Conservation (phyloP, 2,329 filamentous ascomycete genomes). For the Apiospora sp. region DNA sequence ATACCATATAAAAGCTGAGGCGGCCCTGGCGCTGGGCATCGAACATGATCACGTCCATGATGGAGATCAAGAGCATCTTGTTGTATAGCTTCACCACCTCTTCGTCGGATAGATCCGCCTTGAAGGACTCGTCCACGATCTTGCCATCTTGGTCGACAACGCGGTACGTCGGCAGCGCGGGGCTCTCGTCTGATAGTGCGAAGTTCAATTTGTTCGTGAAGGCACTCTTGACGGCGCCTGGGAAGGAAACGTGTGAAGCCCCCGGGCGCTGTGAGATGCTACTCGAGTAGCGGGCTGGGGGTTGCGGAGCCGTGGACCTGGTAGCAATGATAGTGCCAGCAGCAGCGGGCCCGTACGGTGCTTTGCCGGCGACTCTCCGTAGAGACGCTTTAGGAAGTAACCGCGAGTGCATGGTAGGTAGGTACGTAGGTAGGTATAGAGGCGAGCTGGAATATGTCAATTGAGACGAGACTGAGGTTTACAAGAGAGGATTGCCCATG, state of each 20-base stretch:
- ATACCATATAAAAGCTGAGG: conserved; percentile 97
- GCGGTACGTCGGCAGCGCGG: conserved; percentile 88
- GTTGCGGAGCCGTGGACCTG: conserved; percentile 21
- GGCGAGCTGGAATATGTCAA: background rate
- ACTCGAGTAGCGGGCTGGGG: conserved; percentile 44
- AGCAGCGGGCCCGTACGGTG: conserved; percentile 20
- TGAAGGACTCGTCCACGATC: conserved; percentile 77
- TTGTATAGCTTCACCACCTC: conserved; percentile 67
- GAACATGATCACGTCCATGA: conserved; percentile 98
- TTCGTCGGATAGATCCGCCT: conserved; percentile 73
- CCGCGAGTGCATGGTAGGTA: conserved; percentile 9
- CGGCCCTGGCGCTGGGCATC: conserved; percentile 96
- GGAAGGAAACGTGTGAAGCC: conserved; percentile 73
- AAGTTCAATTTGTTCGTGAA: conserved; percentile 86
- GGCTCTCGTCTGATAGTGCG: conserved; percentile 73
- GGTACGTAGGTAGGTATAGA: background rate
- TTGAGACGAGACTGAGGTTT: background rate
- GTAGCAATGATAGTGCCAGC: background rate
- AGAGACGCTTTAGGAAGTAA: conserved; percentile 20
- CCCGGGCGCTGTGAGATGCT: conserved; percentile 65
- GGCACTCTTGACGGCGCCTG: conserved; percentile 92
- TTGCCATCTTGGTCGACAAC: conserved; percentile 88
- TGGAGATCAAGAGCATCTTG: conserved; percentile 73
- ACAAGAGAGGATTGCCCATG: background rate
- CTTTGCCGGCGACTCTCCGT: conserved; percentile 25